Evolutionary conservation across 495 filamentous ascomycete genomes (phyloP), one percentile per base, ranked within the genome.

Genomic region (Glarea lozoyensis): DNA sequence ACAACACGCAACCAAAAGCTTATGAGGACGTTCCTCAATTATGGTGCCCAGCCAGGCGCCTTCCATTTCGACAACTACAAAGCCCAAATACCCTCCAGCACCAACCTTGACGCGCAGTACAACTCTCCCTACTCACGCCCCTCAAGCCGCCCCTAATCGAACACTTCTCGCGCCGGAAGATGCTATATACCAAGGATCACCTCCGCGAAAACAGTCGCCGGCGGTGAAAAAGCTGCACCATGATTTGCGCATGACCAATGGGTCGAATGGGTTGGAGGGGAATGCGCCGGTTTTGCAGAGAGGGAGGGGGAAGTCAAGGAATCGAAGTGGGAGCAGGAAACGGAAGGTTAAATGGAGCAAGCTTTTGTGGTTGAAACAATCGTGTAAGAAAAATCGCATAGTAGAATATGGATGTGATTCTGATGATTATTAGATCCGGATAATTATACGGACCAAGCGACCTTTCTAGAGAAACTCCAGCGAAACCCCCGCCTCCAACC

Each of bases 361-460:
- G 65, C 66, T 98, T 46, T 71, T 98, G 13, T 98, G 92, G 92
- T 88, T 98, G 46, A 94, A 94, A 59, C 92, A 98, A 55, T 86
- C 84, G 33, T 98, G 87, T 93, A 73, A 43, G 71, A 23, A 20
- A 13, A 24, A 37, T 7, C 25, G 25, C 25, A n/a, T 29, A n/a
- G 25, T 29, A 29, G 25, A n/a, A 7, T 29, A 29, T 29, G 25
- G 25, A n/a, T n/a, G 4, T 4, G 15, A 23, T 17, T 18, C 24
- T 29, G 30, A 40, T 39, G 50, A 34, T 47, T 42, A 12, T 37
- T 48, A 94, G 87, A 94, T 60, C 90, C 93, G 15, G 92, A 98
- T 64, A 98, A 98, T 59, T 97, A 96, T 63, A 97, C 93, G 37
- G 92, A 98, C 59, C 86, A 88, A 58, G 81, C 84, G 34, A 94